These are phyloP conservation scores for Colletotrichum brevisporum DNA, from an alignment of 2,329 filamentous ascomycete genomes.

Conservation along the genomic window DNA sequence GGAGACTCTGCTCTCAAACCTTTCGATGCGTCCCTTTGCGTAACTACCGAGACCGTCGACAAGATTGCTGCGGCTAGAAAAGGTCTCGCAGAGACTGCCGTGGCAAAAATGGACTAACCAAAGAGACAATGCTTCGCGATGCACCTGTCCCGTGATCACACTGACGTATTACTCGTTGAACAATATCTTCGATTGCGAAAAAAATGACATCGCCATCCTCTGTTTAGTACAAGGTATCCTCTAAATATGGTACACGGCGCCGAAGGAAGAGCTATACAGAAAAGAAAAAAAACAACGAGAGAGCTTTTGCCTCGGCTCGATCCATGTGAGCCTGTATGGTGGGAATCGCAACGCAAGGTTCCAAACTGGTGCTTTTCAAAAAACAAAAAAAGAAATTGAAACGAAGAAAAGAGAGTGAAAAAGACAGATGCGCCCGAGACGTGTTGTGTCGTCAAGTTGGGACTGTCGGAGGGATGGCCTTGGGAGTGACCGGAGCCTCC, in stretches of 20 bases:
- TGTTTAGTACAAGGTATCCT: constrained; percentile 41
- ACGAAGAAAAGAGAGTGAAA: no score
- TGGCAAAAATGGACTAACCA: not conserved
- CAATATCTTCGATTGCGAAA: constrained; percentile 5
- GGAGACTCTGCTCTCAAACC: constrained; percentile 77
- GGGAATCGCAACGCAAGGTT: not conserved
- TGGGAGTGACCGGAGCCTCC: constrained; percentile 27
- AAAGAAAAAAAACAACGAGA: constrained; percentile 16
- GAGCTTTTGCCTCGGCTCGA: constrained; percentile 30
- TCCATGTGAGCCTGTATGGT: constrained; percentile 18
- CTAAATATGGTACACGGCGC: constrained; percentile 39
- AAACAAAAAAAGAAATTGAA: not conserved
- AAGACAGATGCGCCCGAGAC: constrained; percentile 3
- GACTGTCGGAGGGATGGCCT: not conserved
- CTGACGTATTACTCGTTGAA: not conserved
- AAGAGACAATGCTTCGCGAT: no score
- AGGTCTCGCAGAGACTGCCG: constrained; percentile 48
- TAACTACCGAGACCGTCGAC: constrained; percentile 72
- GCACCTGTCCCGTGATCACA: no score
- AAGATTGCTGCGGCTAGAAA: constrained; percentile 64
- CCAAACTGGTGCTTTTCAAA: constrained; percentile 24
- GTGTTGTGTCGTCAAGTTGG: constrained; percentile 8
- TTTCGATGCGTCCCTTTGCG: constrained; percentile 83
- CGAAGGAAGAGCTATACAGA: constrained; percentile 24
- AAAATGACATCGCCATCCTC: constrained; percentile 20